Conservation (phyloP, 768 basidiomycete species). For the Leccinum fibrillosum region DNA sequence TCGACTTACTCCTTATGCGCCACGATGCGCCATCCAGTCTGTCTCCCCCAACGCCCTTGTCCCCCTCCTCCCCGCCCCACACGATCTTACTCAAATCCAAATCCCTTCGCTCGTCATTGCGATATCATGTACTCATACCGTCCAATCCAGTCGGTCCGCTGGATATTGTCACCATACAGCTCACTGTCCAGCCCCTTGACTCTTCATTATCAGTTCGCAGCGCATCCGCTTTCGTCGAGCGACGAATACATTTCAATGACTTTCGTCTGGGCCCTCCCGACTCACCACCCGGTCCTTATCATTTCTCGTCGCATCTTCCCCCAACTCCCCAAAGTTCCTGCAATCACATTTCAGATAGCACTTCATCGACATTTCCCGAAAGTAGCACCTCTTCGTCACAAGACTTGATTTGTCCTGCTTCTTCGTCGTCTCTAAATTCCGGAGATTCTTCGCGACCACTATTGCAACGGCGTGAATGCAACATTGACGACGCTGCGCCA, state of each 20-base stretch:
- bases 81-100: constrained; percentile 47
- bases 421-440: constrained; percentile 25
- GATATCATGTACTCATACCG: constrained; percentile 57
- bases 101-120: constrained; percentile 54
- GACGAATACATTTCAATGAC: constrained; percentile 63
- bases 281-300: constrained; percentile 21
- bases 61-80: constrained; percentile 33
- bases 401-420: constrained; percentile 14
- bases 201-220: constrained; percentile 55
- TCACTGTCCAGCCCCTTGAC: constrained; percentile 61
- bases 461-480: constrained; percentile 17
- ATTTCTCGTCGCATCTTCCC: constrained; percentile 13
- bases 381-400: constrained; percentile 18
- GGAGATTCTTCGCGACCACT: constrained; percentile 25
- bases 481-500: constrained; percentile 10
- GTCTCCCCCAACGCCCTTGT: constrained; percentile 35
- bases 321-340: constrained; percentile 27
- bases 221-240: constrained; percentile 64
- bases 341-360: constrained; percentile 23
- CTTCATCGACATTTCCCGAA: constrained; percentile 5
- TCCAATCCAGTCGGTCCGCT: constrained; percentile 62
- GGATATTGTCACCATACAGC: constrained; percentile 65
- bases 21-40: constrained; percentile 54
- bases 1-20: constrained; percentile 69
- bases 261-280: constrained; percentile 21